Base-by-base conservation (phyloP, 108 stramenopile species). In the Fragilaria radians region DNA sequence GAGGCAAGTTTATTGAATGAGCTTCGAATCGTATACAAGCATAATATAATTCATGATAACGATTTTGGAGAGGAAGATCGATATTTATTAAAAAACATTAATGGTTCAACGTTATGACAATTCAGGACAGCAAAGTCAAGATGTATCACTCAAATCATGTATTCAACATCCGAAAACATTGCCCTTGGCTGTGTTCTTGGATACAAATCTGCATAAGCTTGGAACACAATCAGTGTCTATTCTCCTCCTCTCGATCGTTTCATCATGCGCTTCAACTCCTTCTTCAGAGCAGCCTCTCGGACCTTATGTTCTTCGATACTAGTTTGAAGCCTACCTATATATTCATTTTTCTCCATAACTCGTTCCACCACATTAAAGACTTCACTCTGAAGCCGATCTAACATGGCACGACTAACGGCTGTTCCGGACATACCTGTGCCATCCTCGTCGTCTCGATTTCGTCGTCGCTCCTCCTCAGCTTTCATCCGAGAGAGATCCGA, bases 381-480 rank as follows among this genome's bases (percentile, higher is more conserved):
- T 61, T 79, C 78, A 18, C 59, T 32, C 46, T 79, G 67, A 32
- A 79, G 54, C 25, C 33, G 57, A 28, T 70, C 65, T 34, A 79
- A 19, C 18, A 69, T 54, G 21, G 25, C 4, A 24, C 46, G 52
- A 46, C 68, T 73, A 21, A 79, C 59, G 26, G 54, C 32, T 24
- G 28, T 18, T 28, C 28, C 52, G 28, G 22, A 3, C 2, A 24
- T 27, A 53, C 7, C 7, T 1, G 47, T 4, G 23, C 47, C 4
- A 4, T 23, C 4, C 42, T 7, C 14, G 42, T 53, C 52, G 18
- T 53, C 26, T 24, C 28, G 18, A 28, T 53, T 24, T 53, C 7
- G 2, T n/a, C 25, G 24, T 3, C 18, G 24, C 26, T n/a, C 19
- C 25, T 28, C 52, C 19, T 53, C 24, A 1, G 52, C 52, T 53